Percentiles rank a stretch among this genome's conserved stretches.
Evolutionary conservation across 129 eudicot species (phyloP).

Genomic region (Saposhnikovia divaricata): DNA sequence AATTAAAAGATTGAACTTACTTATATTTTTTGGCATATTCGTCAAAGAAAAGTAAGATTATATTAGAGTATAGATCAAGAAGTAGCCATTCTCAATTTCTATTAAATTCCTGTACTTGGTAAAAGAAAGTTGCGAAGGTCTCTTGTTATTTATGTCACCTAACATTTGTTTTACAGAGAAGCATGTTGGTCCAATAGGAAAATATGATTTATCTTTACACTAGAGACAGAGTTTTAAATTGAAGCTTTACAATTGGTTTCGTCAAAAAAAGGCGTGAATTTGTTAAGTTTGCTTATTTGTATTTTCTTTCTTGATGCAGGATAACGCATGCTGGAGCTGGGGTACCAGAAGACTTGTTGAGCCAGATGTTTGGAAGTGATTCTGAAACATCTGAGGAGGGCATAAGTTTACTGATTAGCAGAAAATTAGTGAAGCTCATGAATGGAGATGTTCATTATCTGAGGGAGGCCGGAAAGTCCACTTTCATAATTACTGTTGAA

Average conservation of each 20-base stretch:
- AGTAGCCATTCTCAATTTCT: neutral
- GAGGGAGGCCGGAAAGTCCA: slow-evolving; percentile 65
- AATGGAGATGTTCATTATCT: slow-evolving; percentile 89
- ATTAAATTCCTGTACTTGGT: neutral
- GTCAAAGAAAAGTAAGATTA: neutral
- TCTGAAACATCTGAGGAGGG: slow-evolving; percentile 74
- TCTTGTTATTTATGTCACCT: neutral
- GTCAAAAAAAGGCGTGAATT: too few species aligned
- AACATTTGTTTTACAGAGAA: neutral
- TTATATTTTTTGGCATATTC: neutral
- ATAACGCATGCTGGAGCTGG: slow-evolving; percentile 83
- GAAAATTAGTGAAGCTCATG: slow-evolving; percentile 89
- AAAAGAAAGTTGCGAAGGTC: neutral
- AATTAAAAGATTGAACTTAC: too few species aligned
- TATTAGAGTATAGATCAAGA: neutral
- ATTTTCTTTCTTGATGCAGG: slow-evolving; percentile 27
- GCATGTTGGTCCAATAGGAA: neutral
- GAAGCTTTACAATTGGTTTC: too few species aligned
- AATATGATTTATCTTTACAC: neutral
- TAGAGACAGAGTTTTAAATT: neutral
- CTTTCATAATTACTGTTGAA: slow-evolving; percentile 69
- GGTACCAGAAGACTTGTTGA: slow-evolving; percentile 66
- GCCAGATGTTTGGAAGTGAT: slow-evolving; percentile 69
- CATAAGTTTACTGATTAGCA: slow-evolving; percentile 63
- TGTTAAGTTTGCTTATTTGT: neutral